Base-by-base conservation (phyloP, 495 filamentous ascomycete species). In the Talaromyces stipitatus region DNA sequence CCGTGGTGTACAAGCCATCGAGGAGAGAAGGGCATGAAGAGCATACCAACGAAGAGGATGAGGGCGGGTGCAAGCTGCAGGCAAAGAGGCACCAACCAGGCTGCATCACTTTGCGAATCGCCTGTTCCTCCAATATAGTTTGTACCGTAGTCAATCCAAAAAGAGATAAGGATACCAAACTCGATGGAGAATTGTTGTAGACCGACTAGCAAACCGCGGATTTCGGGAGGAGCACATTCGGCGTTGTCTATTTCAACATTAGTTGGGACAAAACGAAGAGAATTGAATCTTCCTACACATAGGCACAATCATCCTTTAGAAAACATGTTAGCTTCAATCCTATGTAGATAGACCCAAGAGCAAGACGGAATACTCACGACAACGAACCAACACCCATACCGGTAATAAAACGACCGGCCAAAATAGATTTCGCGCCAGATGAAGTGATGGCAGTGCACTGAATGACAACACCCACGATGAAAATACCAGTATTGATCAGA, bases 111-210 rank as follows among this genome's bases (percentile, higher is more conserved):
- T 66, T 89, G 87, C 3, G 62, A 64, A 1, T 67, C 63, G 3
- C 74, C 73, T 18, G 80, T 85, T 5, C 87, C 86, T 12, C 87
- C 87, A 56, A 91, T 90, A 66, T 78, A 87, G 66, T 90, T 85
- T 9, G 63, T 59, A 3, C 50, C 58, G 53, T 86, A 87, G 65
- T 87, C 82, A 61, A 88, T 87, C 86, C 87, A 90, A 72, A 89
- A 89, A 57, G 78, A 80, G 26, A 90, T 74, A 83, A 92, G 83
- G 68, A 92, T 90, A 38, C 88, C 88, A 45, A 88, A 85, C 29
- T 81, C 85, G 59, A 91, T 92, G 20, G 87, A 86, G 22, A 91
- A 73, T 68, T 91, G 88, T 65, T 92, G 85, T 0, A 87, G 73
- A 22, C 82, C 83, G 27, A 89, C 85, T 10, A 92, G 70, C 9